These are phyloP conservation scores for Flagelloscypha sp. DNA, from an alignment of 768 basidiomycete genomes.

Conservation along the genomic window DNA sequence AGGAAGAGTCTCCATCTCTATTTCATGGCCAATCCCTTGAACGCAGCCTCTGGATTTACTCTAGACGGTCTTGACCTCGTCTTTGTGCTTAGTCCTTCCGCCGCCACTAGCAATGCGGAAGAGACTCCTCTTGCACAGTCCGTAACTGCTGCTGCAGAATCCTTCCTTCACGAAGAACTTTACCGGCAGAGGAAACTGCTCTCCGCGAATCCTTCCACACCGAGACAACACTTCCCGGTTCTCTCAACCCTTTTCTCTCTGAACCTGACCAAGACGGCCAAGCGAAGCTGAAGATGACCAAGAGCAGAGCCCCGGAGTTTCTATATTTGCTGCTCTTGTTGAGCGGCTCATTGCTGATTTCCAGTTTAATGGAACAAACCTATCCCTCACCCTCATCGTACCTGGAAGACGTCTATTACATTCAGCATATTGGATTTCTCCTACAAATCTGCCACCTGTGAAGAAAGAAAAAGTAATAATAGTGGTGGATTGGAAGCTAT, in stretches of 20 bases:
- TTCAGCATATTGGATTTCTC: no score
- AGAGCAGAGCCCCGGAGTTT: constrained; percentile 64
- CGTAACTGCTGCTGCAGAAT: constrained; percentile 75
- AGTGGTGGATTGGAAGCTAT: no score
- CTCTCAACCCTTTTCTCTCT: constrained; percentile 48
- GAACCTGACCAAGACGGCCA: constrained; percentile 30
- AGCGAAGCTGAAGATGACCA: constrained; percentile 47
- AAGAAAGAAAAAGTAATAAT: no score
- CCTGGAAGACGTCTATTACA: constrained; percentile 53
- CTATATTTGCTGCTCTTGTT: constrained; percentile 72
- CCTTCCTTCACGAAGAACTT: constrained; percentile 81
- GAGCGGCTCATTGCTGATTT: constrained; percentile 74
- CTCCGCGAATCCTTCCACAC: constrained; percentile 63
- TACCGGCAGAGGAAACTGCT: constrained; percentile 61
- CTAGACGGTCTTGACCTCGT: constrained; percentile 60
- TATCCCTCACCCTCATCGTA: constrained; percentile 61
- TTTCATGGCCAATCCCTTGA: constrained; percentile 81
- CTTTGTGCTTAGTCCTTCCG: constrained; percentile 41
- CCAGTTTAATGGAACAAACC: constrained; percentile 65
- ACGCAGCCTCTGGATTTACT: constrained; percentile 63
- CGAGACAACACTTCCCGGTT: constrained; percentile 56
- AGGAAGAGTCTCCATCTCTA: constrained; percentile 63
- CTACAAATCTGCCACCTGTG: no score
- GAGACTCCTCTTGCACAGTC: constrained; percentile 57
- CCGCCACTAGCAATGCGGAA: constrained; percentile 13